Evolutionary conservation across 1,284 basidiomycete species (phyloP).

Genomic region (Apiotrichum brassicae): DNA sequence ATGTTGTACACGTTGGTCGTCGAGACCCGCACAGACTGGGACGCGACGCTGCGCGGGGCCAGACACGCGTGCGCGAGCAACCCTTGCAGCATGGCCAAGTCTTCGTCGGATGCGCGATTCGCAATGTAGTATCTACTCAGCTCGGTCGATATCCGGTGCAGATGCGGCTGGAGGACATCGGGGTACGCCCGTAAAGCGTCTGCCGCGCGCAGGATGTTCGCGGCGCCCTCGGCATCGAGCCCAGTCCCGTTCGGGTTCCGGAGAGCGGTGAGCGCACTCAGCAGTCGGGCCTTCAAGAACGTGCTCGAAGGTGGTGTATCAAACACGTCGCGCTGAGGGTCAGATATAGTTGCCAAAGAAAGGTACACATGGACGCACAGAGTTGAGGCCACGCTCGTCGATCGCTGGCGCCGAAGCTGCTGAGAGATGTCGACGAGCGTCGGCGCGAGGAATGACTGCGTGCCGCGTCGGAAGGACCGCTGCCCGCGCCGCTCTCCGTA

Average conservation of each 20-base stretch:
- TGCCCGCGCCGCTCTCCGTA: no score
- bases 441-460: neutral
- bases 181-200: constrained; percentile 1
- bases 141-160: constrained; percentile 1
- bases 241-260: no score
- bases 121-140: constrained; percentile 7
- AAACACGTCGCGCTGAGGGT: constrained; percentile 1
- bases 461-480: no score
- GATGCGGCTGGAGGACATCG: constrained; percentile 3
- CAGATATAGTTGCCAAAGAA: neutral
- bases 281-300: constrained; percentile 8
- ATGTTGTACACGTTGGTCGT: neutral
- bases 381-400: neutral
- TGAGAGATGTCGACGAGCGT: neutral
- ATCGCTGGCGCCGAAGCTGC: neutral
- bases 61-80: constrained; percentile 9
- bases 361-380: neutral
- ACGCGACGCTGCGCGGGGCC: neutral
- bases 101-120: constrained; percentile 1
- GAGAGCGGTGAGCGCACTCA: constrained; percentile 11
- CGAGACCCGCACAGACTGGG: neutral
- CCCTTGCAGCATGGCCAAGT: neutral
- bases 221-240: neutral
- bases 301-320: neutral
- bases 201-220: constrained; percentile 1